Evolutionary conservation across 768 basidiomycete genomes (phyloP).

Genomic region (Termitomyces sp.): DNA sequence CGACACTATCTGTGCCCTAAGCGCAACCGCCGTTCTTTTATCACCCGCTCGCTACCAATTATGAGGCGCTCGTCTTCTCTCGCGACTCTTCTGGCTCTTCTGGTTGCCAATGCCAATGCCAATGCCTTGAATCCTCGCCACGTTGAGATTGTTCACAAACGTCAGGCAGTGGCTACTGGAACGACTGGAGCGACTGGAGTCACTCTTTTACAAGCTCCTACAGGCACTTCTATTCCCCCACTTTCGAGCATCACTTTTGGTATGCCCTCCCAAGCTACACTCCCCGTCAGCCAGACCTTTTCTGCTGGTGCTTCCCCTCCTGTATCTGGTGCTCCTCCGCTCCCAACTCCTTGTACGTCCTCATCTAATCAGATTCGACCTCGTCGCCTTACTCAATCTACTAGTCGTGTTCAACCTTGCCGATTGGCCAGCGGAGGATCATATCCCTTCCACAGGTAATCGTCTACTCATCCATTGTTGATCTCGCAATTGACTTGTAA

Average conservation of each 20-base stretch:
- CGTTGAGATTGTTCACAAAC: slow-evolving; percentile 28
- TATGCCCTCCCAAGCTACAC: slow-evolving; percentile 49
- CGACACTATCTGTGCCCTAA: slow-evolving; percentile 4
- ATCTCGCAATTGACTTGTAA: neutral
- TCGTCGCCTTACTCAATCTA: neutral
- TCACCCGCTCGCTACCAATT: slow-evolving; percentile 9
- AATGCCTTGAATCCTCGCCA: slow-evolving; percentile 17
- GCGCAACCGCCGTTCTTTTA: slow-evolving; percentile 11
- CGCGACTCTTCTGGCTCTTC: slow-evolving; percentile 9
- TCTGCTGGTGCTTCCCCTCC: slow-evolving; percentile 56
- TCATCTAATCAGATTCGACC: slow-evolving; percentile 1
- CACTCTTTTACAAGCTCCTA: slow-evolving; percentile 42
- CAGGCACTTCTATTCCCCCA: slow-evolving; percentile 47
- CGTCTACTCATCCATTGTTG: neutral
- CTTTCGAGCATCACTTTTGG: slow-evolving; percentile 54
- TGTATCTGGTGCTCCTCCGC: slow-evolving; percentile 54
- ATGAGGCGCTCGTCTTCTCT: slow-evolving; percentile 13
- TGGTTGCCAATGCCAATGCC: slow-evolving; percentile 16
- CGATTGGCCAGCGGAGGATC: slow-evolving; percentile 62
- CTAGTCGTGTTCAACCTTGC: slow-evolving; percentile 22
- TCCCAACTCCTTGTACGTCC: slow-evolving; percentile 59
- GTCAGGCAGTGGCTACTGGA: slow-evolving; percentile 22
- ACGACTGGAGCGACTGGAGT: slow-evolving; percentile 14
- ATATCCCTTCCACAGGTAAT: slow-evolving; percentile 51
- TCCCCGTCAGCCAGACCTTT: slow-evolving; percentile 46